Conservation (phyloP, 176 grass and related monocot species). For the Ampelocalamus luodianensis region DNA sequence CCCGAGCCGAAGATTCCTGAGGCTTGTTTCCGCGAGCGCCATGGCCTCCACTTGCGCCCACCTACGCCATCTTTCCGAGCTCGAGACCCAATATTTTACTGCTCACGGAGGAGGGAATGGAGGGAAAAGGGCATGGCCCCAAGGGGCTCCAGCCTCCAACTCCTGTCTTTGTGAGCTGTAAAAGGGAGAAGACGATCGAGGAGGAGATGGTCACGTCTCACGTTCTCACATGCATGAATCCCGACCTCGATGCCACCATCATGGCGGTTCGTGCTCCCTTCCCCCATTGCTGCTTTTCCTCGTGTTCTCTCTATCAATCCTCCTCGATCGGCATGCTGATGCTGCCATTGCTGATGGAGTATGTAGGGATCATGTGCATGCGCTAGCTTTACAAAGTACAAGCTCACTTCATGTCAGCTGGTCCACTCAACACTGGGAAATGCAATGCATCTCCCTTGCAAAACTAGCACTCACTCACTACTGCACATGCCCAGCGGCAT, state of each 20-base stretch:
- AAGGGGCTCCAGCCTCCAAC: slow-evolving; percentile 14
- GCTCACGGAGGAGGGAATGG: neutral
- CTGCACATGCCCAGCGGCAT: neutral
- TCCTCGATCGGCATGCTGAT: slow-evolving; percentile 29
- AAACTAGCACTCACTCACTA: neutral
- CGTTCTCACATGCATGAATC: slow-evolving; percentile 44
- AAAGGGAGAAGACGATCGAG: slow-evolving; percentile 23
- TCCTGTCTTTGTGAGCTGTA: slow-evolving; percentile 54
- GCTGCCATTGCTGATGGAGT: neutral
- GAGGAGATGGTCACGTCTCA: slow-evolving; percentile 41
- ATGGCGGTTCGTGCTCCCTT: slow-evolving; percentile 40
- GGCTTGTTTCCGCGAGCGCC: slow-evolving; percentile 37
- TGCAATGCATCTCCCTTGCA: no score
- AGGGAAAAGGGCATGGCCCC: neutral
- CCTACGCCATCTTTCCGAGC: slow-evolving; percentile 45
- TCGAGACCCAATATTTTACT: slow-evolving; percentile 46
- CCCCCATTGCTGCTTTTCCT: neutral
- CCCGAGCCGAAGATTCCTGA: slow-evolving; percentile 37
- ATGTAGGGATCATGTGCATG: neutral
- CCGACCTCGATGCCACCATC: slow-evolving; percentile 40
- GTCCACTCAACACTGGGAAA: neutral
- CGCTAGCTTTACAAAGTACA: neutral
- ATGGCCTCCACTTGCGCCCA: slow-evolving; percentile 39
- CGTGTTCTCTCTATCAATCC: slow-evolving; percentile 6
- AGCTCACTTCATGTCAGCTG: neutral